Percentiles rank a stretch among this genome's conserved stretches.
Evolutionary conservation across 192 early-diverging fungal genomes (phyloP).

Genomic region (Coemansia reversa): DNA sequence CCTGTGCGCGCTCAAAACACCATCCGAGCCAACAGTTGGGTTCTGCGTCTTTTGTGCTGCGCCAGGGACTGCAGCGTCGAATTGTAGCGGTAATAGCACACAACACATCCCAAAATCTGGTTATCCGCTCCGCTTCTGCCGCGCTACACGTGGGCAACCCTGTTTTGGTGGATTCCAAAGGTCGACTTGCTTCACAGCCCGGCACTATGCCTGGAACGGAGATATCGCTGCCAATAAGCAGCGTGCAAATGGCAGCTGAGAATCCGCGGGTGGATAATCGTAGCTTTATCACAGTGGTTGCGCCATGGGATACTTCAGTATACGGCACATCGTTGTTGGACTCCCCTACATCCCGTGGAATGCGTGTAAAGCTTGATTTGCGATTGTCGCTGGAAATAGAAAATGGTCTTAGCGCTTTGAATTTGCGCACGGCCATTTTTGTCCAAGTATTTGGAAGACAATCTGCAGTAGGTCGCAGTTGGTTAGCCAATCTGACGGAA

Average conservation of each 20-base stretch:
- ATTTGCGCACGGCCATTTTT: conserved; percentile 60
- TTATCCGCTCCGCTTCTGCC: conserved; percentile 29
- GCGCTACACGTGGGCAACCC: conserved; percentile 26
- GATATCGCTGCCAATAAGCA: conserved; percentile 33
- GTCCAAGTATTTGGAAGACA: conserved; percentile 61
- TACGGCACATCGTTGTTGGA: conserved; percentile 68
- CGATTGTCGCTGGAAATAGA: conserved; percentile 59
- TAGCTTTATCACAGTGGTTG: conserved; percentile 56
- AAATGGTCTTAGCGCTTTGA: conserved; percentile 59
- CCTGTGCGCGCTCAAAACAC: conserved; percentile 7
- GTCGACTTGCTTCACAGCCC: conserved; percentile 36
- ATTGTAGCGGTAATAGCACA: conserved; percentile 65
- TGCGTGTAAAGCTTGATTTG: conserved; percentile 61
- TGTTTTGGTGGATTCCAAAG: conserved; percentile 61
- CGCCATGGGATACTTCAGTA: conserved; percentile 76
- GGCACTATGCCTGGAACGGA: conserved; percentile 5
- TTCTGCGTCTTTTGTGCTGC: conserved; percentile 58
- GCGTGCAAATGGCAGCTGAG: conserved; percentile 44
- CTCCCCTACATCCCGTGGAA: conserved; percentile 57
- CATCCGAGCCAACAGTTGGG: conserved; percentile 31
- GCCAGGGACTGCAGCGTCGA: conserved; percentile 75
- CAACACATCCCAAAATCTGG: conserved; percentile 64
- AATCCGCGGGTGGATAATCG: conserved; percentile 63
- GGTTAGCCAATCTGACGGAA: conserved; percentile 17
- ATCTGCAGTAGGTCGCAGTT: conserved; percentile 17